Conservation (phyloP, 1,284 basidiomycete genomes). For the Exobasidium rhododendri region DNA sequence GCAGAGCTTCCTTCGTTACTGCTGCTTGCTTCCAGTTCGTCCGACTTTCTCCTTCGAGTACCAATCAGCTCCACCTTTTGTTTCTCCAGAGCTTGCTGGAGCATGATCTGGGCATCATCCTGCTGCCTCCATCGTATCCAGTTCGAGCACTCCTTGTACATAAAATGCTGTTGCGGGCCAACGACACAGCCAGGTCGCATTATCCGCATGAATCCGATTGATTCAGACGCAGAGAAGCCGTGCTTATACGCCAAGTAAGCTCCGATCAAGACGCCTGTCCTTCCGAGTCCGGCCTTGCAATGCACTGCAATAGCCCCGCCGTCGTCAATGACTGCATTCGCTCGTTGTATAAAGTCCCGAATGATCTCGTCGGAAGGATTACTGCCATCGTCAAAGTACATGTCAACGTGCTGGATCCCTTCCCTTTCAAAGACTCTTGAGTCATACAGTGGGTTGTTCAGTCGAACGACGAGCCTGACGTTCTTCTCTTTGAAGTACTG, state of each 20-base stretch:
- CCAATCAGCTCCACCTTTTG: constrained; percentile 6
- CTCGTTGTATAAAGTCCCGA: constrained; percentile 78
- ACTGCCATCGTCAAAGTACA: constrained; percentile 98
- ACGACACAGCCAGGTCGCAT: constrained; percentile 94
- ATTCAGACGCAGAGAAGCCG: constrained; percentile 96
- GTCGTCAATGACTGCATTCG: constrained; percentile 72
- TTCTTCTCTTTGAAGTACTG: constrained; percentile 84
- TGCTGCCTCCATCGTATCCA: constrained; percentile 50
- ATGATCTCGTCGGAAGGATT: constrained; percentile 94
- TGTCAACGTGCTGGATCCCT: constrained; percentile 75
- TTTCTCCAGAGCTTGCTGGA: constrained; percentile 8
- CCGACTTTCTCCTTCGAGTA: constrained; percentile 15
- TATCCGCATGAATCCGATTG: constrained; percentile 96
- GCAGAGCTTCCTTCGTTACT: constrained; percentile 11
- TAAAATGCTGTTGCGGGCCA: constrained; percentile 77
- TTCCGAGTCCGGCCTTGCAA: constrained; percentile 89
- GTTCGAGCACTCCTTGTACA: constrained; percentile 69
- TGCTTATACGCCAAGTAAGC: constrained; percentile 99
- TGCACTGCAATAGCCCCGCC: constrained; percentile 76
- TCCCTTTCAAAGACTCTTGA: constrained; percentile 74
- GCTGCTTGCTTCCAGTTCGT: constrained; percentile 14
- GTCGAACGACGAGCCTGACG: constrained; percentile 85
- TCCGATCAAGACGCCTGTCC: constrained; percentile 84
- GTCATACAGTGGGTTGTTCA: constrained; percentile 95
- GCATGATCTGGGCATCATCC: constrained; percentile 26